These are phyloP conservation scores for Calonectria honghensis DNA, from an alignment of 2,329 filamentous ascomycete genomes.

Conservation along the genomic window DNA sequence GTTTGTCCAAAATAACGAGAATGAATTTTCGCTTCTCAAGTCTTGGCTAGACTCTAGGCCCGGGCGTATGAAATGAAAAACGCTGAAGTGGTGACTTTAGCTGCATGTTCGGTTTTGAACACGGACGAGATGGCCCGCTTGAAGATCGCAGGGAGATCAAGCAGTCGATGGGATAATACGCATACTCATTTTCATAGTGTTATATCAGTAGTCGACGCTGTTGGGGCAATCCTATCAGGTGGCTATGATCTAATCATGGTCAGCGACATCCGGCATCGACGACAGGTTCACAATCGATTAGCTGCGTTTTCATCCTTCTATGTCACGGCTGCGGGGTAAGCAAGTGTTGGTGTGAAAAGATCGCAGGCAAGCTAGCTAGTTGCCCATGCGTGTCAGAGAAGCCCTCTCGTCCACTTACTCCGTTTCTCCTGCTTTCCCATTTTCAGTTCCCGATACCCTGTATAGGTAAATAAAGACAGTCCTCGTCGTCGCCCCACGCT, in stretches of 20 bases:
- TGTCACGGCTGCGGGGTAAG: neutral
- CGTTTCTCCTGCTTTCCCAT: neutral
- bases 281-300: no score
- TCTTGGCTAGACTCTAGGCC: no score
- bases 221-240: neutral
- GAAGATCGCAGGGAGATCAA: neutral
- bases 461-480: neutral
- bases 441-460: neutral
- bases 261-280: no score
- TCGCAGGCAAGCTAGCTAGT: neutral
- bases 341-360: neutral
- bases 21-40: no score
- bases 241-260: no score
- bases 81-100: no score
- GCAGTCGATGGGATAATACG: neutral
- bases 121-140: neutral
- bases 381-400: neutral
- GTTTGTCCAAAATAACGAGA: no score
- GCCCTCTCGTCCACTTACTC: neutral
- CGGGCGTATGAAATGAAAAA: no score
- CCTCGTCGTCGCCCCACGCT: neutral
- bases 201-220: neutral
- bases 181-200: neutral
- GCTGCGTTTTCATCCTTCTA: no score
- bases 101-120: neutral